Conservation (phyloP, 768 basidiomycete genomes). For the Rhizopogon vesiculosus region DNA sequence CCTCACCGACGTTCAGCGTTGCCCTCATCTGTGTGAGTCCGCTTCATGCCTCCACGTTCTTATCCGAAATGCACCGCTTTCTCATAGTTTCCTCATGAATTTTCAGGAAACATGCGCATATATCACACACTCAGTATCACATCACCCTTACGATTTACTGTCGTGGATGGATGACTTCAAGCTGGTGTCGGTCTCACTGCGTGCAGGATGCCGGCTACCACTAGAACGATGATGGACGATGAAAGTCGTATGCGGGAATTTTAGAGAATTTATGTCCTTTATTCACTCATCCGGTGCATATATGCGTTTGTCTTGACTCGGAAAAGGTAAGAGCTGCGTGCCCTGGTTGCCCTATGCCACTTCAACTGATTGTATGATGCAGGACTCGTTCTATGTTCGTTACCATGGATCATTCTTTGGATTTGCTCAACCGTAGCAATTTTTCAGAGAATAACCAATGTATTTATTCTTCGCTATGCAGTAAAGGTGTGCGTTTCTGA, state of each 20-base stretch:
- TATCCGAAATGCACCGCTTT: constrained; percentile 21
- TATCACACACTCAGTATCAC: not conserved
- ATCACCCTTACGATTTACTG: not conserved
- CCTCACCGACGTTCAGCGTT: not conserved
- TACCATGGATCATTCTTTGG: not conserved
- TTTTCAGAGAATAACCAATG: not conserved
- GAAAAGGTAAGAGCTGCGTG: not conserved
- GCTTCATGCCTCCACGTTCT: constrained; percentile 5
- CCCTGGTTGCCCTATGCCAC: not conserved
- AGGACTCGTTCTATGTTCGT: not conserved
- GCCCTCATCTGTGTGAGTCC: not conserved
- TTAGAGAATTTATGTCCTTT: not conserved
- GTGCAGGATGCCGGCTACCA: not conserved
- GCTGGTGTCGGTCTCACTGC: not conserved
- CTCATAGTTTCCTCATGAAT: constrained; percentile 4
- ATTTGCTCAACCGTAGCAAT: not conserved
- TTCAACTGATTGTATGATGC: not conserved
- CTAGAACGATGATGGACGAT: not conserved
- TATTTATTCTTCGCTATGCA: not conserved
- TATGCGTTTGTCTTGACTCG: not conserved
- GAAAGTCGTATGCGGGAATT: not conserved
- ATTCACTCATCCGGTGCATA: not conserved
- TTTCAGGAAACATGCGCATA: not conserved
- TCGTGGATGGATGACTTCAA: not conserved
- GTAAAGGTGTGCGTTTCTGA: not conserved